phyloP scores from a whole-genome alignment of 805 yeast species.

The Kluyveromyces siamensis region DNA sequence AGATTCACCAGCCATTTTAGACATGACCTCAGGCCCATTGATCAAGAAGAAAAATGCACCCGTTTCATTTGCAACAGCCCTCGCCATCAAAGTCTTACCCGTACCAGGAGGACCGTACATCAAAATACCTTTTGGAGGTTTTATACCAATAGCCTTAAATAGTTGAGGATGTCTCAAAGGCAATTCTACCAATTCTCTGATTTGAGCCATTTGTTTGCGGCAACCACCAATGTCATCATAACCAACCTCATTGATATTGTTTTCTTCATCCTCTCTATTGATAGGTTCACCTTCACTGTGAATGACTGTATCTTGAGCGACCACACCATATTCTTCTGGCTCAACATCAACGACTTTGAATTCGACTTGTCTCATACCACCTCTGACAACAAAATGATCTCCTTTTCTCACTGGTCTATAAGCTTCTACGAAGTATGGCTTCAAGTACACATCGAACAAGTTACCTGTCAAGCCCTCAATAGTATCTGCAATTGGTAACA shows the following conservation, averaged over 20 bases:
- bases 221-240: slow-evolving; percentile 99
- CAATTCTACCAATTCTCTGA: slow-evolving; percentile 95
- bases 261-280: slow-evolving; percentile 96
- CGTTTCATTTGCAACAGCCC: slow-evolving; percentile 99
- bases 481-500: slow-evolving; percentile 94
- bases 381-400: slow-evolving; percentile 91
- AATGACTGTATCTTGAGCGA: slow-evolving; percentile 95
- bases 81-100: slow-evolving; percentile 98
- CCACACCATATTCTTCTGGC: slow-evolving; percentile 95
- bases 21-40: slow-evolving; percentile 99
- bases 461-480: slow-evolving; percentile 97
- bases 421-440: slow-evolving; percentile 98
- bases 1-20: slow-evolving; percentile 99
- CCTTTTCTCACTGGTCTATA: slow-evolving; percentile 98
- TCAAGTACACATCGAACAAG: slow-evolving; percentile 87
- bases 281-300: slow-evolving; percentile 99
- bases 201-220: slow-evolving; percentile 99
- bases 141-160: slow-evolving; percentile 95
- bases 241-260: slow-evolving; percentile 92
- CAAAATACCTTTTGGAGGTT: slow-evolving; percentile 96
- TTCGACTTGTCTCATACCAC: slow-evolving; percentile 99
- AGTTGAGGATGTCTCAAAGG: slow-evolving; percentile 98
- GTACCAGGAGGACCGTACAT: slow-evolving; percentile 99
- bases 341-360: slow-evolving; percentile 97
- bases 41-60: slow-evolving; percentile 98